A percentile compares a stretch with the other conserved stretches of the same genome.
phyloP scores from a whole-genome alignment of 192 early-diverging fungal species.

The Entomortierella beljakovae region DNA sequence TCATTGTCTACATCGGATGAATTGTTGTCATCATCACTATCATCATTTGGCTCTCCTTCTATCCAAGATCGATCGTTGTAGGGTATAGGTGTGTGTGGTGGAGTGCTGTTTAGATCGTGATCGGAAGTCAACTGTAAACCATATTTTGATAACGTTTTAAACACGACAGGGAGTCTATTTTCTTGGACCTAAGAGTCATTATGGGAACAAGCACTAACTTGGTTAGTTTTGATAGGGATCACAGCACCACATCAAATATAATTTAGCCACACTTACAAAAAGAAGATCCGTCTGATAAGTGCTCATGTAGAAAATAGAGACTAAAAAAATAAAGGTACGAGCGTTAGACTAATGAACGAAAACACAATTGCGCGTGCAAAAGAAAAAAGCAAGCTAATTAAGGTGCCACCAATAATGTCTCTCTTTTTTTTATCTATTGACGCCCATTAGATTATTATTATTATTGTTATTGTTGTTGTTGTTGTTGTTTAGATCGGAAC shows the following conservation, averaged over 20 bases:
- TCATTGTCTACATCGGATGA: neutral
- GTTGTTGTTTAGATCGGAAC: no score
- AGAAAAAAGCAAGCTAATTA: no score
- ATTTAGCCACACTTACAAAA: conserved; percentile 70
- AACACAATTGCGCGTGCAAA: no score
- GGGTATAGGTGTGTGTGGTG: conserved; percentile 51
- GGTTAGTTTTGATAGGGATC: neutral
- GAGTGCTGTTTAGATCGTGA: conserved; percentile 17
- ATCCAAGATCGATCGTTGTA: conserved; percentile 21
- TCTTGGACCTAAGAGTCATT: conserved; percentile 77
- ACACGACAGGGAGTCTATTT: conserved; percentile 64
- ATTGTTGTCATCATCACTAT: conserved; percentile 10
- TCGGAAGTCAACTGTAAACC: conserved; percentile 53
- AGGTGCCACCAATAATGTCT: no score
- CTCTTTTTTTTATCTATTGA: no score
- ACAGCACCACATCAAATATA: no score
- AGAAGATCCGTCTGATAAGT: conserved; percentile 82
- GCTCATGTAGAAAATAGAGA: conserved; percentile 80
- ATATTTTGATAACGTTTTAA: conserved; percentile 58
- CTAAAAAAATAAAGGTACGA: conserved; percentile 3
- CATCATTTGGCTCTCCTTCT: no score
- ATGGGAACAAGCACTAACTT: neutral
- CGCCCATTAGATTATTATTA: no score
- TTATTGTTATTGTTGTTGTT: no score
- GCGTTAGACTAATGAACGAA: no score